These are phyloP conservation scores for Fusarium succisae DNA, from an alignment of 2,329 filamentous ascomycete genomes.

Conservation along the genomic window DNA sequence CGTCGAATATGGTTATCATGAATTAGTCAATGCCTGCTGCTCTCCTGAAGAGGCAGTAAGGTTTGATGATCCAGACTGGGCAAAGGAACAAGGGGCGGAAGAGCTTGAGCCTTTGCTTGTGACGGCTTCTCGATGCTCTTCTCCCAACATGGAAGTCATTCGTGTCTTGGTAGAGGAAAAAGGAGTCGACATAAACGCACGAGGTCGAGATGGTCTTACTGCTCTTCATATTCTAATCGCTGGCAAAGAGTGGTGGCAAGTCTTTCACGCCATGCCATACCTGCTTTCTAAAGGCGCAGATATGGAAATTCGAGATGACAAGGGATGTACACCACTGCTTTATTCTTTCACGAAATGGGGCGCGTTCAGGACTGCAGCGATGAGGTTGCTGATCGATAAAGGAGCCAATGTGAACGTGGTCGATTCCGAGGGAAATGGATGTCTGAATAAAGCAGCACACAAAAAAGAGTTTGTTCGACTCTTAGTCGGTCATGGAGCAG, in stretches of 20 bases:
- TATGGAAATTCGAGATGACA: constrained; percentile 2
- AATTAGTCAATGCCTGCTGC: constrained; percentile 24
- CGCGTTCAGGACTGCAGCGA: background rate
- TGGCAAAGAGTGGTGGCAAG: constrained; percentile 26
- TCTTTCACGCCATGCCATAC: constrained; percentile 27
- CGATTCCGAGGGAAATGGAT: background rate
- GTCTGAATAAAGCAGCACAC: constrained; percentile 8
- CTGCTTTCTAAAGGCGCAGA: constrained; percentile 29
- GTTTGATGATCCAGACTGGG: background rate
- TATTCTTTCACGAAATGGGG: background rate
- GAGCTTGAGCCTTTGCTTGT: background rate
- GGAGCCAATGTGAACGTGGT: constrained; percentile 23
- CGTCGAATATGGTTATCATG: constrained; percentile 7
- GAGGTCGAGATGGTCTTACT: background rate
- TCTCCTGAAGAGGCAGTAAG: constrained; percentile 1
- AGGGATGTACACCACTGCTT: constrained; percentile 17
- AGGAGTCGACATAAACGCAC: background rate
- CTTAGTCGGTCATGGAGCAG: constrained; percentile 18
- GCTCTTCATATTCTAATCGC: constrained; percentile 19
- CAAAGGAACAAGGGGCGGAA: background rate
- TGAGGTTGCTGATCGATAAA: constrained; percentile 1
- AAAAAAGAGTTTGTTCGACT: constrained; percentile 6
- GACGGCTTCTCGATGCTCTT: constrained; percentile 5
- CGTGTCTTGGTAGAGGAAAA: constrained; percentile 31
- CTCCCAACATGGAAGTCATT: constrained; percentile 31